Base-by-base conservation (phyloP, 2,329 filamentous ascomycete genomes). In the Pseudogymnoascus verrucosus region DNA sequence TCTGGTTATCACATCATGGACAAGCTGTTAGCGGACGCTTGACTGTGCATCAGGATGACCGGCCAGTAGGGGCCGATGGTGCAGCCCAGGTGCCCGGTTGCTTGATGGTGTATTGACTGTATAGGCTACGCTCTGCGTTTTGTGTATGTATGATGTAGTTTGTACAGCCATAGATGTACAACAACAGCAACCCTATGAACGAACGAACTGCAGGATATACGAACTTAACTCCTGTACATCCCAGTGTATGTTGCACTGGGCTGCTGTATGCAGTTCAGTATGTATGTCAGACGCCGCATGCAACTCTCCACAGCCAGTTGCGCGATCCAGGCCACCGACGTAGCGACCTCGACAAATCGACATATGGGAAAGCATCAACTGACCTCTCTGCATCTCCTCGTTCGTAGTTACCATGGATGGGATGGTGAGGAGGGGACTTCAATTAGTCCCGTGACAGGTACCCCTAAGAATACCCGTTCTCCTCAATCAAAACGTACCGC, bases 1-100 rank as follows among this genome's bases (percentile, higher is more conserved):
- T 51, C 44, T 51, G 44, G 44, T 51, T 51, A 51, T 51, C 44
- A 51, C 44, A 51, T 28, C 44, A 51, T 51, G 44, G 44, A 51
- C 44, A 51, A 19, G 44, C 14, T 51, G 44, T 51, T 23, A 51
- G 23, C 44, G 23, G 44, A 16, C 23, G 44, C 44, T 51, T 28
- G 44, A 16, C 23, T 51, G 44, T 51, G 44, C 44, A 51, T 51
- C 23, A 28, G 44, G 44, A 51, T 51, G 23, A 7, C 23, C 44
- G 44, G 44, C 21, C 44, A 51, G 44, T 51, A 51, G 44, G 21
- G 44, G 44, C 44, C 14, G 44, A 51, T 51, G 6, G 44, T 28
- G 6, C 44, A 51, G 44, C 44, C 44, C 44, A 51, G 44, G 23
- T 51, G 44, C 44, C 44, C 44, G 44, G 44, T 51, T 51, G 44